A percentile compares a stretch with the other conserved stretches of the same genome.
Conservation (phyloP, 306 rosid species). For the Echinosophora koreensis region DNA sequence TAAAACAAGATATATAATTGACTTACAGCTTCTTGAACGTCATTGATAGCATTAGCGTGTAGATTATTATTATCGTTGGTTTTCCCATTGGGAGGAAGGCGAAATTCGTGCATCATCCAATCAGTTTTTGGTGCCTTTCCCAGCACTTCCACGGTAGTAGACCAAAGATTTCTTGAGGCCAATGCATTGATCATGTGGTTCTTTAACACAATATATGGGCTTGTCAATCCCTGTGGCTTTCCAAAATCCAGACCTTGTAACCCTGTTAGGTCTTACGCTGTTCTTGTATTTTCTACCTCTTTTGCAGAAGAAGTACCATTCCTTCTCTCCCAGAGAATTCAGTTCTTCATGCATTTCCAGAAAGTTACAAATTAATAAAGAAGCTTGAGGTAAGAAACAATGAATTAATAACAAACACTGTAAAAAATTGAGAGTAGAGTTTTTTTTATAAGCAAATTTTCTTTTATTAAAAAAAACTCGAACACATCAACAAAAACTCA, state of each 20-base stretch:
- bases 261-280: slow-evolving; percentile 85
- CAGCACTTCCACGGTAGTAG: slow-evolving; percentile 88
- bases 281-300: slow-evolving; percentile 88
- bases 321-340: slow-evolving; percentile 61
- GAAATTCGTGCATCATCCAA: slow-evolving; percentile 99
- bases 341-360: slow-evolving; percentile 48
- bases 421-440: background rate
- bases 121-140: slow-evolving; percentile 95
- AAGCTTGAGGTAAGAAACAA: background rate
- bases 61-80: background rate
- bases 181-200: slow-evolving; percentile 58
- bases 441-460: too few relatives aligned
- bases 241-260: slow-evolving; percentile 83
- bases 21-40: slow-evolving; percentile 81
- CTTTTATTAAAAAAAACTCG: too few relatives aligned
- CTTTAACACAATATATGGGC: slow-evolving; percentile 57
- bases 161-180: slow-evolving; percentile 97
- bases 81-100: slow-evolving; percentile 69
- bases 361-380: background rate
- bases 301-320: slow-evolving; percentile 75
- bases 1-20: background rate
- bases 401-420: background rate
- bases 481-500: too few relatives aligned
- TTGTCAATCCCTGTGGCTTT: slow-evolving; percentile 91
- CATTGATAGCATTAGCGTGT: slow-evolving; percentile 31